Percentiles rank a stretch among this genome's conserved stretches.
Conservation (phyloP, 306 rosid species). For the Dalbergia cochinchinensis region DNA sequence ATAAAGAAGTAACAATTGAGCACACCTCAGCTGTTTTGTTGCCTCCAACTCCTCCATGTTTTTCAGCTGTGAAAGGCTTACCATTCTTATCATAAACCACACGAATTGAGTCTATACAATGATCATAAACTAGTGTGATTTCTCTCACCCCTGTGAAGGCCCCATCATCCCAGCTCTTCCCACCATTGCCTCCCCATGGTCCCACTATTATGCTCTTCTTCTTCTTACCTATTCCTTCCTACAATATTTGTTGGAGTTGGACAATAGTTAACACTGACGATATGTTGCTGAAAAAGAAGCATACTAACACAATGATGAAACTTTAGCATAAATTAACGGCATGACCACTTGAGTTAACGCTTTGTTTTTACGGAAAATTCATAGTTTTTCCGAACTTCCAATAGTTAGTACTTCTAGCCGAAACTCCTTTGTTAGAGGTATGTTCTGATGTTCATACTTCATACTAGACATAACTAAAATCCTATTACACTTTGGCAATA, state of each 20-base stretch:
- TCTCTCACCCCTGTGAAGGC: slow-evolving; percentile 63
- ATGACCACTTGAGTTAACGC: neutral
- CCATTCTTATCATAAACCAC: slow-evolving; percentile 69
- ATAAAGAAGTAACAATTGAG: neutral
- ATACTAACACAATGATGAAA: neutral
- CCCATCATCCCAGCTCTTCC: slow-evolving; percentile 75
- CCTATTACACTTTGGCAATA: neutral
- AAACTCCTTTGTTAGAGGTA: neutral
- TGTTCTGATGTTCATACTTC: neutral
- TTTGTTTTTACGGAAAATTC: neutral
- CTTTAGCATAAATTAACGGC: neutral
- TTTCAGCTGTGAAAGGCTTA: slow-evolving; percentile 56
- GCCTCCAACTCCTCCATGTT: slow-evolving; percentile 75
- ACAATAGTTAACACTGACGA: neutral
- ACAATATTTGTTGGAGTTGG: neutral
- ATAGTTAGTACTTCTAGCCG: neutral
- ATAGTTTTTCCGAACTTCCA: neutral
- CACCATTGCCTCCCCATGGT: slow-evolving; percentile 83
- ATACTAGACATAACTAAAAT: neutral
- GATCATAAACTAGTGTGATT: slow-evolving; percentile 56
- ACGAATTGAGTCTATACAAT: slow-evolving; percentile 63
- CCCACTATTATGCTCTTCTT: slow-evolving; percentile 56
- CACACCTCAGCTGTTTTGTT: slow-evolving; percentile 53
- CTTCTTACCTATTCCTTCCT: slow-evolving; percentile 48
- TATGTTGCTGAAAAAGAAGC: neutral